phyloP scores from a whole-genome alignment of 805 yeast genomes.

The Gaillardinia entomophila region DNA sequence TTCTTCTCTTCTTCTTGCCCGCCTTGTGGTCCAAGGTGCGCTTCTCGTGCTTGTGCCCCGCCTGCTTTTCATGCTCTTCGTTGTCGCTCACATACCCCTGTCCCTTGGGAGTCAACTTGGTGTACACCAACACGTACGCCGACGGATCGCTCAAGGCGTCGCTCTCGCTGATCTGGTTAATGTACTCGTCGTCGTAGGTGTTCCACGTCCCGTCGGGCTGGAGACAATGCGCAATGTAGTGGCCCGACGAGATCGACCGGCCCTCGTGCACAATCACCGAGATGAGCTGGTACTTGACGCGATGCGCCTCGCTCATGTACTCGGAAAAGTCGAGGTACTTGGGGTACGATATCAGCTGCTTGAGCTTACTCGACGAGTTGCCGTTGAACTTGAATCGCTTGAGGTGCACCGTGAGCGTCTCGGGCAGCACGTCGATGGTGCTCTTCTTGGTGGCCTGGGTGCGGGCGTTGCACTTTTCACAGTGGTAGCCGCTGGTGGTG shows the following conservation, averaged over 20 bases:
- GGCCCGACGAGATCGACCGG: slow-evolving; percentile 86
- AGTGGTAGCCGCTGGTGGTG: slow-evolving; percentile 68
- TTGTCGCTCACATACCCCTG: not conserved
- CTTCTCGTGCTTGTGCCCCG: not conserved
- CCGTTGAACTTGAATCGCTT: slow-evolving; percentile 90
- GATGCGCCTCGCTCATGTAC: slow-evolving; percentile 32
- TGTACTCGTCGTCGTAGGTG: slow-evolving; percentile 88
- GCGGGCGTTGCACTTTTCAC: slow-evolving; percentile 76
- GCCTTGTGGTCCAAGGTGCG: not conserved
- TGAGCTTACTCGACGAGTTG: slow-evolving; percentile 72
- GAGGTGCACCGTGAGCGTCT: slow-evolving; percentile 78
- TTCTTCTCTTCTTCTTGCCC: not conserved
- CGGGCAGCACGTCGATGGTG: slow-evolving; percentile 78
- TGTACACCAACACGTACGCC: slow-evolving; percentile 86
- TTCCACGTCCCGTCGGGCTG: slow-evolving; percentile 94
- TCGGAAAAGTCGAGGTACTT: slow-evolving; percentile 66
- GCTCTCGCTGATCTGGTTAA: slow-evolving; percentile 64
- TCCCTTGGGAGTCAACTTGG: slow-evolving; percentile 57
- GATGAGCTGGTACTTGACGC: slow-evolving; percentile 59
- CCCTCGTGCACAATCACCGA: slow-evolving; percentile 94
- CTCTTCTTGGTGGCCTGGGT: slow-evolving; percentile 76
- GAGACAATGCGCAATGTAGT: slow-evolving; percentile 83
- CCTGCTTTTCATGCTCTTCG: not conserved
- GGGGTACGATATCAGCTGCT: slow-evolving; percentile 80
- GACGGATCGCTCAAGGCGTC: slow-evolving; percentile 77